Evolutionary conservation across 2,329 filamentous ascomycete species (phyloP), one percentile per base, ranked within the genome.

Genomic region (Harringtonia lauricola): DNA sequence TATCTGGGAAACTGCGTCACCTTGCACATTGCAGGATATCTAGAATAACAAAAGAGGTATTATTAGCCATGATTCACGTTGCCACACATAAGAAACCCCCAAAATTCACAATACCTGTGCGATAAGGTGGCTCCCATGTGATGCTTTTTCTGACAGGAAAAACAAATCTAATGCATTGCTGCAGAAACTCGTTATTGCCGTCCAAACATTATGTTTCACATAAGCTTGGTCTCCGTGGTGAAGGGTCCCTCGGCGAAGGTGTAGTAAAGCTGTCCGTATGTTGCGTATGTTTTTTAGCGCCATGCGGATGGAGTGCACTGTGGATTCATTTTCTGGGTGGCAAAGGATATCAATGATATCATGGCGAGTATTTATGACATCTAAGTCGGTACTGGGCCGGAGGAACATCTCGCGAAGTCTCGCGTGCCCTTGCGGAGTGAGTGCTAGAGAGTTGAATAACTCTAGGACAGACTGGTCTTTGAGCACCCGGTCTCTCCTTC

Each of bases 401-500:
- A 95, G 65, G 51, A 98, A 92, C 41, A 84, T 74, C 53, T 86
- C 81, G n/a, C 85, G 81, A 6, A 98, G 69, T 36, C 74, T 71
- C 22, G 66, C 57, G 52, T 79, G 86, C 1, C 92, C 92, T 58
- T 95, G 88, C 1, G 83, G 73, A 4, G 88, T 95, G 44, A 74
- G 74, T 22, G 83, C 79, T 26, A 92, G 66, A 44, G 78, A 70
- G 46, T 83, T 78, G 48, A 95, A 94, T 0, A 96, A 65, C 0
- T 86, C 89, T 58, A 84, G 95, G 1, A 95, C 65, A 0, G 86
- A 96, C 1, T 92, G 69, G 15, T 79, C 83, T 63, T 94, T 88
- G n/a, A 59, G 90, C 95, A 1, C 14, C 12, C n/a, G 21, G 5
- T n/a, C 31, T 19, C 75, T 73, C 18, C 75, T 80, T 2, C 73